Evolutionary conservation across 768 basidiomycete species (phyloP).

Genomic region (Lactarius akahatsu): DNA sequence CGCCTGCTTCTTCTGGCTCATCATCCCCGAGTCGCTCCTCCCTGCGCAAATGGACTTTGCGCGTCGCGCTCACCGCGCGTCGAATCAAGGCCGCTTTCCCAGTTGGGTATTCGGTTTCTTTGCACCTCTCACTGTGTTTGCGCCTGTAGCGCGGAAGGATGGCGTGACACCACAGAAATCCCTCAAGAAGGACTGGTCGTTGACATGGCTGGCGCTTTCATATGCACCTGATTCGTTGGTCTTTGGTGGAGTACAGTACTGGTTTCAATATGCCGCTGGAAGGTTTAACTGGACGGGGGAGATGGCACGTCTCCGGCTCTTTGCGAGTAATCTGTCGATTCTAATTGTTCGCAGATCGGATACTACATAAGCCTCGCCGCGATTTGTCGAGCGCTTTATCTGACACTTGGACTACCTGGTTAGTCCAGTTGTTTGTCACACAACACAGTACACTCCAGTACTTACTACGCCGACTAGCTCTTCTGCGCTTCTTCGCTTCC

Average conservation of each 20-base stretch:
- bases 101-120: constrained; percentile 60
- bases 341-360: constrained; percentile 6
- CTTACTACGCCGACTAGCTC: constrained; percentile 39
- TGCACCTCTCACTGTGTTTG: constrained; percentile 65
- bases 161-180: constrained; percentile 42
- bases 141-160: constrained; percentile 41
- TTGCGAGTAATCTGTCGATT: neutral
- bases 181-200: constrained; percentile 58
- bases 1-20: constrained; percentile 48
- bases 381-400: constrained; percentile 14
- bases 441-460: neutral
- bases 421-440: neutral
- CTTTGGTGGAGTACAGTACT: constrained; percentile 28
- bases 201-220: constrained; percentile 54
- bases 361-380: constrained; percentile 21
- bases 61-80: constrained; percentile 28
- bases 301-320: constrained; percentile 5
- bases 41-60: constrained; percentile 36
- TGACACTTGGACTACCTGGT: constrained; percentile 20
- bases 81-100: constrained; percentile 35
- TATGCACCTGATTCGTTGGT: constrained; percentile 42
- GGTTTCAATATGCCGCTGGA: constrained; percentile 23
- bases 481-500: constrained; percentile 55
- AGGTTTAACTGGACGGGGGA: constrained; percentile 18
- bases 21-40: constrained; percentile 80